Conservation (phyloP, 2,329 filamentous ascomycete genomes). For the Colletotrichum gloeosporioides region DNA sequence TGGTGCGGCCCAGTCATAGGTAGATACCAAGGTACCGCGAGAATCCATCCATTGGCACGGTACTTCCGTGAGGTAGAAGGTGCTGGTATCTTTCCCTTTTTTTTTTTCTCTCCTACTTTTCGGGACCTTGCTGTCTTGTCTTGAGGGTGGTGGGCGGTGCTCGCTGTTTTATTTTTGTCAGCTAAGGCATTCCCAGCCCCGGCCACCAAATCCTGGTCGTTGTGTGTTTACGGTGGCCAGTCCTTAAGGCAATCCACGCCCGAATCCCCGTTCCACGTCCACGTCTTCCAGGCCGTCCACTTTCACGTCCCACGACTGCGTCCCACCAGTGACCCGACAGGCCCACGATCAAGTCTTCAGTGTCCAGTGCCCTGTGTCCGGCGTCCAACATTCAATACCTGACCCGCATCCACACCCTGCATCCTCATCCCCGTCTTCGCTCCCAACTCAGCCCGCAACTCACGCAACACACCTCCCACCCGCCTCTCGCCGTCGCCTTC, state of each 20-base stretch:
- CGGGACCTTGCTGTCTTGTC: background rate
- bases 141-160: background rate
- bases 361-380: background rate
- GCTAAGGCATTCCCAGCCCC: conserved; percentile 5
- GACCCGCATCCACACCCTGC: background rate
- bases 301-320: background rate
- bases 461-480: conserved; percentile 10
- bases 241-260: background rate
- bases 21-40: background rate
- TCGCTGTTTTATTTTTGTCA: conserved; percentile 14
- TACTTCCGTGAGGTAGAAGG: background rate
- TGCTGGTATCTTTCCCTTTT: background rate
- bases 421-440: background rate
- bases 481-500: conserved; percentile 5
- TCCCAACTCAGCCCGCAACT: conserved; percentile 8
- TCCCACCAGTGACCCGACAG: background rate
- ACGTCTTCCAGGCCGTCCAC: background rate
- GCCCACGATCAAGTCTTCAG: conserved; percentile 14
- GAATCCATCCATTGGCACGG: background rate
- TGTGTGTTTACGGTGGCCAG: background rate
- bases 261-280: background rate
- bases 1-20: background rate
- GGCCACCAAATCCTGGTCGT: background rate
- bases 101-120: background rate
- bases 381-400: background rate